Percentiles rank a stretch among this genome's conserved stretches.
Evolutionary conservation across 2,329 filamentous ascomycete species (phyloP).

Genomic region (Tolypocladium sp.): DNA sequence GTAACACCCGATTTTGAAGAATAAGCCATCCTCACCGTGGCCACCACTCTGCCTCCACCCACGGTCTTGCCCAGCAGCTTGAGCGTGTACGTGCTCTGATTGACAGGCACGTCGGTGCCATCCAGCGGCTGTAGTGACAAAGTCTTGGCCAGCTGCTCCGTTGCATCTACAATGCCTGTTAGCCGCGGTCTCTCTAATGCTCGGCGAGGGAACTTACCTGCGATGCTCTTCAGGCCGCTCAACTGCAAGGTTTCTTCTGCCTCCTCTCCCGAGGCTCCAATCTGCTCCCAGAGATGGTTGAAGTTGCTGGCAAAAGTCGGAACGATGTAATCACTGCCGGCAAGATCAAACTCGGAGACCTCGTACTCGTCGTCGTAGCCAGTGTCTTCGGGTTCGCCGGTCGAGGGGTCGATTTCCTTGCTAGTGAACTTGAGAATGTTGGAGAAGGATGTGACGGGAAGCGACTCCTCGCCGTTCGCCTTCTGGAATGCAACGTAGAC

Average conservation of each 20-base stretch:
- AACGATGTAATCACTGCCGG: constrained; percentile 86
- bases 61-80: constrained; percentile 96
- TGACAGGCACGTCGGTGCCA: constrained; percentile 84
- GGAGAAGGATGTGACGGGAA: constrained; percentile 74
- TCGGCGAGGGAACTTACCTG: constrained; percentile 51
- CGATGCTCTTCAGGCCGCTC: constrained; percentile 81
- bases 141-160: constrained; percentile 77
- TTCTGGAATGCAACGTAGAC: constrained; percentile 95
- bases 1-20: constrained; percentile 89
- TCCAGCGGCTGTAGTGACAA: constrained; percentile 90
- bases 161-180: constrained; percentile 58
- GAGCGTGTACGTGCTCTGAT: constrained; percentile 82
- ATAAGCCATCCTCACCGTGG: constrained; percentile 84
- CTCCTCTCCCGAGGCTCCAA: constrained; percentile 81
- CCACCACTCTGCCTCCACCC: constrained; percentile 78
- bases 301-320: constrained; percentile 93
- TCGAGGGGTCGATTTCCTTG: constrained; percentile 95
- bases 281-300: constrained; percentile 89
- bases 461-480: constrained; percentile 62
- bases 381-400: constrained; percentile 80
- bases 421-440: constrained; percentile 95
- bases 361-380: constrained; percentile 98
- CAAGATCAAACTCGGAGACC: constrained; percentile 84
- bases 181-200: constrained; percentile 4
- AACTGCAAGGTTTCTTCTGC: constrained; percentile 86